Evolutionary conservation across 495 filamentous ascomycete species (phyloP).

Genomic region (Glutinoglossum americanum): DNA sequence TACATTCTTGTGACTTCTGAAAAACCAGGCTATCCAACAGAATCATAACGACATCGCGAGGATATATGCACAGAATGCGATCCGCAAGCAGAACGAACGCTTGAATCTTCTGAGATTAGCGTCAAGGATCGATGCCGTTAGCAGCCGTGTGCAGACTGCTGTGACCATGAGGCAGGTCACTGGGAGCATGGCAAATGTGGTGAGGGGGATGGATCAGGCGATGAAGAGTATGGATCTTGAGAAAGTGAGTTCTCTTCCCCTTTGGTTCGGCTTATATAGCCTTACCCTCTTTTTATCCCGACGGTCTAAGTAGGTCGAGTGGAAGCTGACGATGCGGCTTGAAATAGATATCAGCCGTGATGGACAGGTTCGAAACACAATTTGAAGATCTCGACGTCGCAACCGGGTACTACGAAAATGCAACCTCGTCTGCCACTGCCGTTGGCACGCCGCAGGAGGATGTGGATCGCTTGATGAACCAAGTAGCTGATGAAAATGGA

Average conservation of each 20-base stretch:
- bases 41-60: conserved; percentile 56
- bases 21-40: conserved; percentile 31
- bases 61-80: conserved; percentile 68
- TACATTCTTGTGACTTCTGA: not conserved
- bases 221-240: conserved; percentile 54
- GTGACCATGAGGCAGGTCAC: conserved; percentile 45
- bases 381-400: conserved; percentile 71
- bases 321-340: not conserved
- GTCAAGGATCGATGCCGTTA: conserved; percentile 39
- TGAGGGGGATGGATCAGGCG: conserved; percentile 40
- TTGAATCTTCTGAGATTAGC: conserved; percentile 38
- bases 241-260: conserved; percentile 19
- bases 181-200: conserved; percentile 40
- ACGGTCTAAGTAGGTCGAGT: not conserved
- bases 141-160: conserved; percentile 38
- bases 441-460: conserved; percentile 63
- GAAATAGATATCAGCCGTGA: conserved; percentile 30
- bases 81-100: conserved; percentile 52
- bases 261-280: not conserved
- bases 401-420: conserved; percentile 67
- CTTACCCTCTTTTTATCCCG: not conserved
- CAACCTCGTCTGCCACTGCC: conserved; percentile 50
- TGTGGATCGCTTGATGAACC: conserved; percentile 56
- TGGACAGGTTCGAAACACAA: conserved; percentile 65
- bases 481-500: conserved; percentile 67